phyloP scores from a whole-genome alignment of 805 yeast species.

The Candida dendrica region DNA sequence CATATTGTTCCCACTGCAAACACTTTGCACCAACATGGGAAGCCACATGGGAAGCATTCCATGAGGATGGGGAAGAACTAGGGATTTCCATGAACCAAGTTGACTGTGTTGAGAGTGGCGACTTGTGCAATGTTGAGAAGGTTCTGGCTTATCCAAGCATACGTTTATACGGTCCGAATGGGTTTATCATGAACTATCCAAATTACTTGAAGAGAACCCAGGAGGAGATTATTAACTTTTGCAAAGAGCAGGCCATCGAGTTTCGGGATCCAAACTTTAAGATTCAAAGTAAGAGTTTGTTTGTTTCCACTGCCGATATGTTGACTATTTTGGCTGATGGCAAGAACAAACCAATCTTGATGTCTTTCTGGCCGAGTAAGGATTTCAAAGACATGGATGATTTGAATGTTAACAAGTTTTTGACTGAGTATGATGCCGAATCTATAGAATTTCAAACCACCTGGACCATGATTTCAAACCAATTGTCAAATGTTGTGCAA shows the following conservation, averaged over 20 bases:
- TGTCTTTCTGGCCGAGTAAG: conserved; percentile 61
- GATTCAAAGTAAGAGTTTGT: conserved; percentile 33
- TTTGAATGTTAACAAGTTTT: conserved; percentile 24
- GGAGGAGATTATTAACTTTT: conserved; percentile 44
- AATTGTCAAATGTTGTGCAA: conserved; percentile 29
- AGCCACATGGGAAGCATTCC: conserved; percentile 45
- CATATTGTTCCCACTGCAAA: conserved; percentile 81
- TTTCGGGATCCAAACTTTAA: conserved; percentile 30
- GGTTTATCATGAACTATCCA: conserved; percentile 41
- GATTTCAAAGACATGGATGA: conserved; percentile 29
- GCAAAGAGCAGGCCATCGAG: conserved; percentile 46
- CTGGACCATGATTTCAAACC: conserved; percentile 55
- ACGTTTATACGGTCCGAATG: conserved; percentile 58
- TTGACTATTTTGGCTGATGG: conserved; percentile 38
- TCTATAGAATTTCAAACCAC: conserved; percentile 43
- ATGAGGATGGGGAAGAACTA: conserved; percentile 34
- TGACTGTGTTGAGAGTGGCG: conserved; percentile 82
- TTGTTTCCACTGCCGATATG: conserved; percentile 34
- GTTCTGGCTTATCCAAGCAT: conserved; percentile 65
- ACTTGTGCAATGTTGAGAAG: conserved; percentile 65
- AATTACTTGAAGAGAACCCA: conserved; percentile 35
- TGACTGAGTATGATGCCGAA: conserved; percentile 35
- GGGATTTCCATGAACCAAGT: conserved; percentile 64
- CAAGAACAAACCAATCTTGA: conserved; percentile 39
- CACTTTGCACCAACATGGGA: conserved; percentile 80